These are phyloP conservation scores for Lasiosphaeria hispida DNA, from an alignment of 495 filamentous ascomycete species.

Conservation along the genomic window DNA sequence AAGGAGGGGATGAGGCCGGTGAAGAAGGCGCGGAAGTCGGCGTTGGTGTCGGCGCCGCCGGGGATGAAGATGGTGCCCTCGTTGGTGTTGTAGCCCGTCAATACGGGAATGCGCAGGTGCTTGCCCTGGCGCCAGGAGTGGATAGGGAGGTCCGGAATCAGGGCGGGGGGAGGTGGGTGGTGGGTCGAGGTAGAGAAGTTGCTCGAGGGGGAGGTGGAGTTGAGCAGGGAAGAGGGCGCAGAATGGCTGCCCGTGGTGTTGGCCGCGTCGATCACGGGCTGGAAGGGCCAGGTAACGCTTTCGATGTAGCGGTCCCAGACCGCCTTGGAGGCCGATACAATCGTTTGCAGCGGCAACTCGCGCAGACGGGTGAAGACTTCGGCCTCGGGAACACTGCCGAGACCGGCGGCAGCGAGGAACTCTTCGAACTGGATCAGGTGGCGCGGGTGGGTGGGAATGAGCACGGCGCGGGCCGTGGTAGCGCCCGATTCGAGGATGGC, in stretches of 20 bases:
- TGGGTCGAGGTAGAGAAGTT: background rate
- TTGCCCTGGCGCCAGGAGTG: slow-evolving; percentile 51
- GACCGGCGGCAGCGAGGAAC: slow-evolving; percentile 49
- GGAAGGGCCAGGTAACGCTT: slow-evolving; percentile 64
- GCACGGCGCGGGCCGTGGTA: slow-evolving; percentile 58
- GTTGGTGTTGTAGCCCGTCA: slow-evolving; percentile 66
- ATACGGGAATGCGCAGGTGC: slow-evolving; percentile 57
- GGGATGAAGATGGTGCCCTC: slow-evolving; percentile 63
- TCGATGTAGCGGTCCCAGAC: slow-evolving; percentile 54
- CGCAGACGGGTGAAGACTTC: slow-evolving; percentile 53
- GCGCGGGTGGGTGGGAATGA: slow-evolving; percentile 53
- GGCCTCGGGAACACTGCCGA: slow-evolving; percentile 38
- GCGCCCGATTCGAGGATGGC: slow-evolving; percentile 65
- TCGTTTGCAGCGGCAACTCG: slow-evolving; percentile 40
- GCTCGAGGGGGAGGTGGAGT: slow-evolving; percentile 12
- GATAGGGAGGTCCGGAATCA: slow-evolving; percentile 57
- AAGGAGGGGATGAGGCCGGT: slow-evolving; percentile 52
- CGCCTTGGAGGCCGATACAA: slow-evolving; percentile 48
- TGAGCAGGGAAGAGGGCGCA: slow-evolving; percentile 10
- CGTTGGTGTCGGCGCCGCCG: slow-evolving; percentile 36
- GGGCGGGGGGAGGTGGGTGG: slow-evolving; percentile 24
- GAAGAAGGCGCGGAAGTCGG: slow-evolving; percentile 57
- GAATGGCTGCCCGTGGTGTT: slow-evolving; percentile 11
- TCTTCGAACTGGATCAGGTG: slow-evolving; percentile 59
- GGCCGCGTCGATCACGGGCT: slow-evolving; percentile 62